A percentile compares a stretch with the other conserved stretches of the same genome.
phyloP scores from a whole-genome alignment of 2,329 filamentous ascomycete species.

The Fusarium illudens region DNA sequence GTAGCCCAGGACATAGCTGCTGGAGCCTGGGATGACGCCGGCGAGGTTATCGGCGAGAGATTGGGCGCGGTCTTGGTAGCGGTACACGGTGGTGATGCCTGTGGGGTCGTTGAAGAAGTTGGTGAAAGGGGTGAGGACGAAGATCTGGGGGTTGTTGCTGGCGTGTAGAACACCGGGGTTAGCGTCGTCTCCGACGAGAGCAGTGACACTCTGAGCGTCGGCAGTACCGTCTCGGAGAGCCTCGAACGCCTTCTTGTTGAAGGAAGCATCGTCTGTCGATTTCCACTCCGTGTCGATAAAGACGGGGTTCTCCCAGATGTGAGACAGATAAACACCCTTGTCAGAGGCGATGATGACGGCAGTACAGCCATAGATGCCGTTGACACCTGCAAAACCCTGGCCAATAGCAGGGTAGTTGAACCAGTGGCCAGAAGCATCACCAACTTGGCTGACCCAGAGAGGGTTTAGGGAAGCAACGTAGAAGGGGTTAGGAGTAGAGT shows the following conservation, averaged over 20 bases:
- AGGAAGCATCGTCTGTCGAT: constrained; percentile 2
- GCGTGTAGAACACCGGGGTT: constrained; percentile 13
- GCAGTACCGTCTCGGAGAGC: constrained; percentile 10
- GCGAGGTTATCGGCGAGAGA: not conserved
- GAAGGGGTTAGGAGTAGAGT: constrained; percentile 13
- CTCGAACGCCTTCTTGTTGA: constrained; percentile 8
- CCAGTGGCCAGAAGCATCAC: constrained; percentile 16
- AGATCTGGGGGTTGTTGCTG: constrained; percentile 22
- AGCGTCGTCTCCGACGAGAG: constrained; percentile 5
- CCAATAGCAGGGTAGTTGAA: constrained; percentile 6
- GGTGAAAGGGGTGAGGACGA: constrained; percentile 27
- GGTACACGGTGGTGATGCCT: not conserved
- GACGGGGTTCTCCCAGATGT: constrained; percentile 36
- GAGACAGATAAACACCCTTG: constrained; percentile 29
- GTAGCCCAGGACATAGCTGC: constrained; percentile 16
- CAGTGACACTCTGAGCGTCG: constrained; percentile 2
- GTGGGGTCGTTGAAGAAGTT: not conserved
- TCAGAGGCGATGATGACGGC: constrained; percentile 31
- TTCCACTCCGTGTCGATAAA: constrained; percentile 12
- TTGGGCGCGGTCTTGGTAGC: constrained; percentile 17
- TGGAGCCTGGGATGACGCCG: constrained; percentile 20
- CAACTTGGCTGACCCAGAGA: constrained; percentile 24
- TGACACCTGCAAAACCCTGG: constrained; percentile 24
- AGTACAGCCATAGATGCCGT: constrained; percentile 35
- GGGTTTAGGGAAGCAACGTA: constrained; percentile 15